Evolutionary conservation across 2,329 filamentous ascomycete genomes (phyloP).

Genomic region (Colletotrichum aenigma): DNA sequence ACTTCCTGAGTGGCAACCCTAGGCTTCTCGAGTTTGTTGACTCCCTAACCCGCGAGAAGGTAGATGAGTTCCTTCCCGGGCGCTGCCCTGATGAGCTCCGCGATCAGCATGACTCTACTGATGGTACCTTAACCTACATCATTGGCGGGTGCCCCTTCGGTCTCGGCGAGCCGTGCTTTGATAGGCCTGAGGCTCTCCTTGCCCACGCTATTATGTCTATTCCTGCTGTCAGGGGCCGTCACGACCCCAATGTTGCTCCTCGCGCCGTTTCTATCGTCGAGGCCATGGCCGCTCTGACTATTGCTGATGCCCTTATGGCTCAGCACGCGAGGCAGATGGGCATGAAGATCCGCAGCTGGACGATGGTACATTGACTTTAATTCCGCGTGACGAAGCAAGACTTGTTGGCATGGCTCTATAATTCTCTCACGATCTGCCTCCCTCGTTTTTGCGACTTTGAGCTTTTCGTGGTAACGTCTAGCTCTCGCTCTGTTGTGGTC

Average conservation of each 20-base stretch:
- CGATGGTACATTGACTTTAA: background rate
- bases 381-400: too few relatives aligned
- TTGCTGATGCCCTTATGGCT: constrained; percentile 86
- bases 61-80: constrained; percentile 83
- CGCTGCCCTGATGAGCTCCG: constrained; percentile 71
- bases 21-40: constrained; percentile 77
- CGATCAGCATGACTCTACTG: constrained; percentile 34
- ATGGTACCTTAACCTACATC: constrained; percentile 95
- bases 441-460: too few relatives aligned
- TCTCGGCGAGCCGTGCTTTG: constrained; percentile 91
- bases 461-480: too few relatives aligned
- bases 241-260: constrained; percentile 92
- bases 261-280: constrained; percentile 88
- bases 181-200: constrained; percentile 91
- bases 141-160: constrained; percentile 85
- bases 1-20: constrained; percentile 74
- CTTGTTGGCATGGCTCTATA: too few relatives aligned
- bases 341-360: constrained; percentile 25
- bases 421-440: too few relatives aligned
- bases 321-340: constrained; percentile 66
- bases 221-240: constrained; percentile 91
- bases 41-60: constrained; percentile 72
- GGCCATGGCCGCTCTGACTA: constrained; percentile 85
- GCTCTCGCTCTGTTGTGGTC: too few relatives aligned
- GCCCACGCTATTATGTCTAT: constrained; percentile 95